Evolutionary conservation across 2,329 filamentous ascomycete genomes (phyloP), one percentile per base, ranked within the genome.

Genomic region (Capronia coronata): DNA sequence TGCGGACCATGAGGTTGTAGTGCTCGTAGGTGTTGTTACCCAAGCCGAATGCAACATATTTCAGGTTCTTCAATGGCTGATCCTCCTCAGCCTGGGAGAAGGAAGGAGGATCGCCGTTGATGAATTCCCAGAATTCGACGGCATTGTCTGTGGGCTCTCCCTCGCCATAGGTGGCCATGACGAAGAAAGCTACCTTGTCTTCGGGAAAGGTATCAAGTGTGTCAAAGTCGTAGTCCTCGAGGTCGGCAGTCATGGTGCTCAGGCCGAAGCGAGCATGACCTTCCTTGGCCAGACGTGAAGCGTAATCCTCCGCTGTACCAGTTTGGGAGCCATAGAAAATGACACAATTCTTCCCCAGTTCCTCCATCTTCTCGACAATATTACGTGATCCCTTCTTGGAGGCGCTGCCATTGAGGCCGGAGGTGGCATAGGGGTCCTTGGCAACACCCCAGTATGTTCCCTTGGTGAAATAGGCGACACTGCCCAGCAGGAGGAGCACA

Each of bases 11-110:
- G 45, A 86, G 86, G 74, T 98, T 98, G 78, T 96, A 98, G 75
- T 98, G 93, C 67, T 98, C 93, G 67, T 98, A 98, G 22, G 93
- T 97, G 75, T 97, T 98, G 77, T 98, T 98, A 60, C 93, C 93
- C 32, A 98, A 82, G 64, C 93, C 93, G 63, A 98, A 98, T 49
- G 89, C 80, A 64, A 98, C 89, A 65, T 90, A 98, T 68, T 90
- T 91, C 65, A 98, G 79, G 63, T 87, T 90, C 44, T 73, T 76
- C 47, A 98, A 80, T 43, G 91, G 79, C 55, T 84, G 78, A 39
- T 79, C 78, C 13, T 68, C 67, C 38, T 68, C 64, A 47, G 68
- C 73, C 61, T 82, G 79, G 64, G 89, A 80, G 71, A 97, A 97
- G 59, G 79, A 72, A 49, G 84, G 75, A 49, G 93, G 87, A 14